Conservation (phyloP, 202 grass and related monocot species). For the Elaeis oleifera region DNA sequence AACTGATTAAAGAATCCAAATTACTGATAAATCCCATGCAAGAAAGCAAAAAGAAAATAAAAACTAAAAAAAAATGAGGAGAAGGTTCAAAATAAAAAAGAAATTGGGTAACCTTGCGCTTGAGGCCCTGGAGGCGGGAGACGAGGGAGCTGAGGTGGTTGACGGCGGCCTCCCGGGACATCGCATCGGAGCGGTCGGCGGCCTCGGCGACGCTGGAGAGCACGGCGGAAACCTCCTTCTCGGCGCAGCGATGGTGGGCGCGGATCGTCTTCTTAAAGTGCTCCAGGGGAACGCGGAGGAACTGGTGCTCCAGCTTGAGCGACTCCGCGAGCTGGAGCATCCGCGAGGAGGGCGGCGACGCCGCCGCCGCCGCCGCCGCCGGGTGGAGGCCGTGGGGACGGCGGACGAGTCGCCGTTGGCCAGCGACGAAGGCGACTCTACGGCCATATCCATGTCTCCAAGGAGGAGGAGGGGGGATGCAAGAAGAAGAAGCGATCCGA, state of each 20-base stretch:
- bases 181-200: neutral
- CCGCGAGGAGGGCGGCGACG: conserved; percentile 18
- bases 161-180: conserved; percentile 26
- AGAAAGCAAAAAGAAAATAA: neutral
- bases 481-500: too few relatives aligned
- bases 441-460: conserved; percentile 72
- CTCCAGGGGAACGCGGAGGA: conserved; percentile 81
- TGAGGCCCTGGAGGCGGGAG: conserved; percentile 88
- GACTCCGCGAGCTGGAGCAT: conserved; percentile 55
- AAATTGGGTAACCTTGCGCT: conserved; percentile 53
- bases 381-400: conserved; percentile 7
- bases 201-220: conserved; percentile 44
- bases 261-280: conserved; percentile 65
- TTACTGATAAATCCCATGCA: neutral
- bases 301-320: conserved; percentile 76
- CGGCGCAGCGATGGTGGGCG: conserved; percentile 52
- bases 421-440: conserved; percentile 35
- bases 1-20: conserved; percentile 36
- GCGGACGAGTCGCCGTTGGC: conserved; percentile 29
- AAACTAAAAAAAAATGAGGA: neutral
- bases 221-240: conserved; percentile 78
- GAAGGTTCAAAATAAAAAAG: neutral
- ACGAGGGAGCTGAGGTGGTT: conserved; percentile 77
- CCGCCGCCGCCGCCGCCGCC: neutral
- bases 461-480: neutral